These are phyloP conservation scores for Saccharomycopsis selenospora DNA, from an alignment of 805 yeast genomes.

Conservation along the genomic window DNA sequence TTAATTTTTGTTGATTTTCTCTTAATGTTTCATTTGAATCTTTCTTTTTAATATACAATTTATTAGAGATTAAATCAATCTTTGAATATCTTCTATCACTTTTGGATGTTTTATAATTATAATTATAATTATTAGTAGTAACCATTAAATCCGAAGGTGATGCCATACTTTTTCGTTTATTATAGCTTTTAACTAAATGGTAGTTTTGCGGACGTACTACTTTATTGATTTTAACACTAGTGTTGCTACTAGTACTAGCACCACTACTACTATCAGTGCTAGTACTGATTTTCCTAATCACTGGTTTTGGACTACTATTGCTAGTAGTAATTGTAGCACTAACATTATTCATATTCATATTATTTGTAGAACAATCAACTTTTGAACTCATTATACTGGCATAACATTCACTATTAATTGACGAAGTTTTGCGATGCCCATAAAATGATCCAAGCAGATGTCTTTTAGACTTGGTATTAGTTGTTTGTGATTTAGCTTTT, in stretches of 20 bases:
- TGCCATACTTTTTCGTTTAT: neutral
- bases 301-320: neutral
- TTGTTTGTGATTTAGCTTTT: neutral
- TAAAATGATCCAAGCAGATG: neutral
- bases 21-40: neutral
- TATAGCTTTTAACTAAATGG: conserved; percentile 1
- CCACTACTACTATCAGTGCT: too few species aligned
- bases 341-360: too few species aligned
- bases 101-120: neutral
- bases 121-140: neutral
- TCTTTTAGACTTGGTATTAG: neutral
- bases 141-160: too few species aligned
- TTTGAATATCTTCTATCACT: neutral
- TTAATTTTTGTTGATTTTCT: neutral
- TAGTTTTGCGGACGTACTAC: neutral
- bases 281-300: too few species aligned
- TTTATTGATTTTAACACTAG: neutral
- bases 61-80: neutral
- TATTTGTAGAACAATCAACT: neutral
- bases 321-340: neutral
- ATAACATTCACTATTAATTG: neutral
- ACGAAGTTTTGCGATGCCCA: neutral
- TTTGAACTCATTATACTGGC: conserved; percentile 1
- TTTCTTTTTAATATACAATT: neutral
- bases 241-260: neutral